Evolutionary conservation across 441 rosid genomes (phyloP), one percentile per base, ranked within the genome.

Genomic region (Oxalis stricta): DNA sequence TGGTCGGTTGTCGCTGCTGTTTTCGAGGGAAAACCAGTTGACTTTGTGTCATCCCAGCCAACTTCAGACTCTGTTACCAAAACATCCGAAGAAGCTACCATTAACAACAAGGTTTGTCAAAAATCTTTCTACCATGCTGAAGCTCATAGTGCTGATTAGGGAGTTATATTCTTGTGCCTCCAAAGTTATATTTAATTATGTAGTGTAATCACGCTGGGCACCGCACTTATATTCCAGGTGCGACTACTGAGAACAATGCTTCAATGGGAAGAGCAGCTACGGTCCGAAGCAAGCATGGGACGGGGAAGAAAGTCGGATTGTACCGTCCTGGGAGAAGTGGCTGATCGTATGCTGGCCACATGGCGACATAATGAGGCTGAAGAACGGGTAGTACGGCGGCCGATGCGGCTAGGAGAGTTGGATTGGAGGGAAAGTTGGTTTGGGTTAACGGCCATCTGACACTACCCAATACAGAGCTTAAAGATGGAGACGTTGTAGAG

Each of bases 401-500:
- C 10, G 89, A 80, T 43, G 89, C 82, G 35, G 89, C 76, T 9
- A 63, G 71, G 60, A 68, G 74, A 60, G 77, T 63, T 10, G 85
- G 91, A 19, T 53, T 72, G 0, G 82, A 77, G 16, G 85, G 91
- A 4, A 77, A 60, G 55, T 45, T 80, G 46, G 82, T 81, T 54
- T 20, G 65, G 59, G 70, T 81, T 31, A 81, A 77, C 46, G 85
- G 78, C 39, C 83, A 68, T 34, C 72, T 64, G 38, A 82, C 75
- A 5, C 40, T 68, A 37, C 91, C 91, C 24, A 52, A 44, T 61
- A 81, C 91, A 4, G 63, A 70, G 69, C 91, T 81, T 60, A 74
- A 59, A 60, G 85, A 81, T 23, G 85, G 91, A n/a, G 91, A 81
- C 41, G 75, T 77, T 17, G 74, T 77, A 22, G 91, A 81, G 53